Percentiles rank a stretch among this genome's conserved stretches.
phyloP scores from a whole-genome alignment of 2,329 filamentous ascomycete species.

The Fusarium abutilonis region DNA sequence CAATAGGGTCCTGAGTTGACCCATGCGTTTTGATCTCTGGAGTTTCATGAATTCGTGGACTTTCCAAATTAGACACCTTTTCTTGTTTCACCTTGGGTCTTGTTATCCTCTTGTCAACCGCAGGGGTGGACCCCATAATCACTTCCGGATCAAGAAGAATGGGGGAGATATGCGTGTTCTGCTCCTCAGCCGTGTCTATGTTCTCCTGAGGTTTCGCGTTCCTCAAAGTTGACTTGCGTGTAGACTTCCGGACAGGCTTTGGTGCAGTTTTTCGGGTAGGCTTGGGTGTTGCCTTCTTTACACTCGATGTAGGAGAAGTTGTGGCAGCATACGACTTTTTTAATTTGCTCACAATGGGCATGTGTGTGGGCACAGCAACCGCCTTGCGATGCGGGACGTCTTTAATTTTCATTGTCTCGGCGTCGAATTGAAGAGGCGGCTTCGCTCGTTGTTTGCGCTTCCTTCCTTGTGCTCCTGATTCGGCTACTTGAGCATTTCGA shows the following conservation, averaged over 20 bases:
- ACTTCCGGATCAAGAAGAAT: not conserved
- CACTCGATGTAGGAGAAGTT: slow-evolving; percentile 24
- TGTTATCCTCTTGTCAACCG: not conserved
- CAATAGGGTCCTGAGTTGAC: slow-evolving; percentile 13
- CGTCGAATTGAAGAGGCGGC: slow-evolving; percentile 48
- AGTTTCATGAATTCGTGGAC: not conserved
- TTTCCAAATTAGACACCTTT: not conserved
- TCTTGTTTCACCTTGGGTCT: not conserved
- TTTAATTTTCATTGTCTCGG: slow-evolving; percentile 44
- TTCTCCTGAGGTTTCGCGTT: not conserved
- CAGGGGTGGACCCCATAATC: not conserved
- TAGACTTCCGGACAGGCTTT: not conserved
- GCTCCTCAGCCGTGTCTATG: not conserved
- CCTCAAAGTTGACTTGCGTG: slow-evolving; percentile 4
- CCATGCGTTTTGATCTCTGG: not conserved
- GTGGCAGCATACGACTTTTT: slow-evolving; percentile 24
- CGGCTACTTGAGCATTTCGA: not conserved
- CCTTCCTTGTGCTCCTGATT: slow-evolving; percentile 12
- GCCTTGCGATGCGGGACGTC: slow-evolving; percentile 14
- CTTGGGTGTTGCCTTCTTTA: slow-evolving; percentile 19
- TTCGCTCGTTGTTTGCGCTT: slow-evolving; percentile 51
- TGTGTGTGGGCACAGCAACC: not conserved
- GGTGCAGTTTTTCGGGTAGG: slow-evolving; percentile 4
- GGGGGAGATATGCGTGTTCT: not conserved
- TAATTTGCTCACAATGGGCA: slow-evolving; percentile 29